Percentiles rank a stretch among this genome's conserved stretches.
These are phyloP conservation scores for Melaleuca alternifolia DNA, from an alignment of 345 rosid species.

Conservation along the genomic window DNA sequence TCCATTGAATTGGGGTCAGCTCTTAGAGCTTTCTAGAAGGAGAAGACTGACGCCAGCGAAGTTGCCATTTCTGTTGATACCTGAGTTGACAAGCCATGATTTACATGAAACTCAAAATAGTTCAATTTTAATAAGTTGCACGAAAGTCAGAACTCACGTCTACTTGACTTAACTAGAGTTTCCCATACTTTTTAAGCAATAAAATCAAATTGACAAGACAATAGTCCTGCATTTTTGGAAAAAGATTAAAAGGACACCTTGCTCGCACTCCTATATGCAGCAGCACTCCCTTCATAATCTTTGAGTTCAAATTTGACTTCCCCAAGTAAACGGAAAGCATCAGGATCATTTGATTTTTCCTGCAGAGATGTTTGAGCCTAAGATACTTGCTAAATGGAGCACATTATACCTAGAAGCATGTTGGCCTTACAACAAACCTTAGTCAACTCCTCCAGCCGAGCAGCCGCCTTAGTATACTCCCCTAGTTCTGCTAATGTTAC, in stretches of 20 bases:
- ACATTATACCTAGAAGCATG: not conserved
- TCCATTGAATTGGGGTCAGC: not conserved
- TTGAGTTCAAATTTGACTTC: slow-evolving; percentile 81
- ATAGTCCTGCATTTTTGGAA: not conserved
- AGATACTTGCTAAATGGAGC: not conserved
- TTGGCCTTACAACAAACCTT: slow-evolving; percentile 40
- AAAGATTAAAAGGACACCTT: slow-evolving; percentile 22
- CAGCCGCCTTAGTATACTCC: slow-evolving; percentile 55
- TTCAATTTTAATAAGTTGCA: not conserved
- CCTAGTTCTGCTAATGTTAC: slow-evolving; percentile 80
- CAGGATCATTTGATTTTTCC: slow-evolving; percentile 77
- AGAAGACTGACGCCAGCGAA: not conserved
- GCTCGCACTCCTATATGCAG: slow-evolving; percentile 58
- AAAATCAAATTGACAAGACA: not conserved
- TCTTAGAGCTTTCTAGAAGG: not conserved
- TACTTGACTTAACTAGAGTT: not conserved
- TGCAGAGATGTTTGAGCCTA: slow-evolving; percentile 13
- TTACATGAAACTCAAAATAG: not conserved
- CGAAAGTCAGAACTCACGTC: not conserved
- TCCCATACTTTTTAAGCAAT: not conserved
- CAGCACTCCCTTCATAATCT: slow-evolving; percentile 84
- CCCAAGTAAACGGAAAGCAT: slow-evolving; percentile 81
- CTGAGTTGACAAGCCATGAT: not conserved
- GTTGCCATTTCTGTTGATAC: not conserved
- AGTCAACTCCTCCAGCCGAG: slow-evolving; percentile 62